Evolutionary conservation across 2,329 filamentous ascomycete species (phyloP), one percentile per base, ranked within the genome.

Genomic region (Talaromyces albobiverticillius): DNA sequence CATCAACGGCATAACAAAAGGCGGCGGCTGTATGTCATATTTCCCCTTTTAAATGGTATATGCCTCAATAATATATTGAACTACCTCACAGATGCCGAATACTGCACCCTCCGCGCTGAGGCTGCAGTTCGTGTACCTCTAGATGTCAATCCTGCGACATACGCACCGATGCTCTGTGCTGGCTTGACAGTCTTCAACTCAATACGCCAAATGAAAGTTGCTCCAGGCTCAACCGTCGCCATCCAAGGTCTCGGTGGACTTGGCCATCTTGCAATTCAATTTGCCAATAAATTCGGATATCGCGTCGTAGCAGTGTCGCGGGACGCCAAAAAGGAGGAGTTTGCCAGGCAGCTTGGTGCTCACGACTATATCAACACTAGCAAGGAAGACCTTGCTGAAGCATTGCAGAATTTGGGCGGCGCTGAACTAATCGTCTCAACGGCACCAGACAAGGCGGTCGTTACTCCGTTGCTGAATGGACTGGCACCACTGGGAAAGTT

Each of bases 191-290:
- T 72, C n/a, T 74, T 67, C 68, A 80, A 79, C 2, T 86, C 87
- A 0, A 72, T 92, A 6, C 81, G 80, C 20, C 38, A 50, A 11
- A 83, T 70, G 46, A 63, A 63, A 53, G 82, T 89, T 4, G 82
- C 83, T 2, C 82, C 86, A 0, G 87, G 86, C 1, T 87, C 87
- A 67, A 78, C 73, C 6, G 86, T 91, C 1, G 88, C 81, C 0
- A 81, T 91, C 46, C 76, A 89, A 13, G 87, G 88, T 2, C 74
- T 90, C 6, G 88, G 88, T 23, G 87, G 87, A 1, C 74, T 90
- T 73, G 0, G 87, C 0, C 87, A 91, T 63, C 84, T 90, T 57
- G 88, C 82, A 0, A 69, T 91, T 18, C 79, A 89, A 60, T 88
- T 81, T 65, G 84, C 87, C 0, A 82, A 81, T 58, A 87, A 87